Evolutionary conservation across 805 yeast species (phyloP), one percentile per base, ranked within the genome.

Genomic region (Hyphopichia homilentoma): DNA sequence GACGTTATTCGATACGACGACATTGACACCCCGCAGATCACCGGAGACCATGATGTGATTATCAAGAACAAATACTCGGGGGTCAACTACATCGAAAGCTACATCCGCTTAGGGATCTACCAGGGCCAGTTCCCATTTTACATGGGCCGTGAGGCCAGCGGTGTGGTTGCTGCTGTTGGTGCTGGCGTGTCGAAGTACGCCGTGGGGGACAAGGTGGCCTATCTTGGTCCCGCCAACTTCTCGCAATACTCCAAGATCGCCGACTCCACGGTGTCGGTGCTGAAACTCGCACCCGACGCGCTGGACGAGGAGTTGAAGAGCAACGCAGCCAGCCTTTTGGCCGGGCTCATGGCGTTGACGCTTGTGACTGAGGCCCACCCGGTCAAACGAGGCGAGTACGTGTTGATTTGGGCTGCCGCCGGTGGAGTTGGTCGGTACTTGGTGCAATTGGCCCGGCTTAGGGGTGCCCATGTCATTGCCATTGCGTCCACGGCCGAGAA

Each of bases 351-450:
- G 5, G 93, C 90, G 2, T 57, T 83, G 46, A 73, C 90, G 1
- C 77, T 89, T 38, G 61, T 77, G 29, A 61, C 68, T 22, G 87
- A 84, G 40, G 75, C 93, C 2, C 77, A 84, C 50, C 48, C 68
- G 2, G 83, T 85, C 24, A 54, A 84, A 45, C 64, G 73, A 52
- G 89, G 78, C 33, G 96, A 90, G 37, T 71, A 59, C 44, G 73
- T 84, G 27, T 67, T 89, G 29, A 79, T 86, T 16, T 86, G 88
- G 65, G 97, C 97, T 4, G 96, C 96, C 6, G 96, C 97, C 3
- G 97, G 97, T 28, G 96, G 97, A 35, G 90, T 85, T 31, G 97
- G 97, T 4, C 70, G 75, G 32, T 44, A 85, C 13, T 61, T 87
- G 33, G 65, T 70, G 30, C 96, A 88, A 55, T 61, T 88, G 57